Conservation (phyloP, 2,329 filamentous ascomycete species). For the Mycocentrospora acerina region DNA sequence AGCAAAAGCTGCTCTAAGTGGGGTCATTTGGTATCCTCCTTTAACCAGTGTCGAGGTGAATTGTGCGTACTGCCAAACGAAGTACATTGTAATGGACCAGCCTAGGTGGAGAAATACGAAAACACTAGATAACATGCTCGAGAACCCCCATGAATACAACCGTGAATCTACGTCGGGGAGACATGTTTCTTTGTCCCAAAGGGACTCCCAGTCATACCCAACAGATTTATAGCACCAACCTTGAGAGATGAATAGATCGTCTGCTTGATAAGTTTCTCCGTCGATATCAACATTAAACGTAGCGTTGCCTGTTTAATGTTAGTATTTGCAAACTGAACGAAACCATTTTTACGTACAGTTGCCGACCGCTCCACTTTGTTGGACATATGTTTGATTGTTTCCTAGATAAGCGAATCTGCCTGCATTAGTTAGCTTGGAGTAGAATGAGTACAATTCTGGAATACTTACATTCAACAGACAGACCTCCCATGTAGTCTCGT, state of each 20-base stretch:
- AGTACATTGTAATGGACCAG: slow-evolving; percentile 39
- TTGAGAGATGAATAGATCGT: slow-evolving; percentile 6
- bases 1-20: slow-evolving; percentile 34
- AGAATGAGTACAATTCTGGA: neutral
- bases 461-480: neutral
- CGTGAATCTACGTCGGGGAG: slow-evolving; percentile 29
- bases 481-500: neutral
- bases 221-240: slow-evolving; percentile 22
- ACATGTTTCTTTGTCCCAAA: slow-evolving; percentile 21
- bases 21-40: slow-evolving; percentile 32
- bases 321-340: neutral
- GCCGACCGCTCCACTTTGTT: neutral
- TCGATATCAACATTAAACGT: slow-evolving; percentile 12
- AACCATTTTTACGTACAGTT: neutral
- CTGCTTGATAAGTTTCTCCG: slow-evolving; percentile 14
- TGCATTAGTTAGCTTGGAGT: neutral
- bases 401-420: slow-evolving; percentile 10
- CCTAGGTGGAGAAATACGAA: slow-evolving; percentile 34
- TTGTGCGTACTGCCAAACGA: slow-evolving; percentile 39
- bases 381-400: slow-evolving; percentile 2
- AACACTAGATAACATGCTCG: slow-evolving; percentile 33
- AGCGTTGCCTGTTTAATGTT: slow-evolving; percentile 14
- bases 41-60: slow-evolving; percentile 25
- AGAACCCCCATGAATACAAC: slow-evolving; percentile 43
- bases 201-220: slow-evolving; percentile 9